Percentiles rank a stretch among this genome's conserved stretches.
Conservation (phyloP, 805 yeast genomes). For the Barnettozyma pratensis region DNA sequence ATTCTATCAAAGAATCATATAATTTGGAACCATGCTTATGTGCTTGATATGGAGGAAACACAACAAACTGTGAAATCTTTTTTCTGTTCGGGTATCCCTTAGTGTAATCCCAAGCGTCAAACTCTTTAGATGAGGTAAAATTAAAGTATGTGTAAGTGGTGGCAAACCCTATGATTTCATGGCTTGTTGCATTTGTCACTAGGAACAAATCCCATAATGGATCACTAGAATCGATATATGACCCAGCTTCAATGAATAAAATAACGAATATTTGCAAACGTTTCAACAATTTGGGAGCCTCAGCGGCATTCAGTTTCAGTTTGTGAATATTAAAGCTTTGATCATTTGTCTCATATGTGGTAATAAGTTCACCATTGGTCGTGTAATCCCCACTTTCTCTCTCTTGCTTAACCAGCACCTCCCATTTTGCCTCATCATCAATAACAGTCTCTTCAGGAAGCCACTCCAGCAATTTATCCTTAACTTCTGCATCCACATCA, state of each 20-base stretch:
- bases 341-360: constrained; percentile 30
- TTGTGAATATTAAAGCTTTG: constrained; percentile 49
- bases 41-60: constrained; percentile 81
- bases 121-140: constrained; percentile 49
- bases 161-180: constrained; percentile 66
- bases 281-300: constrained; percentile 32
- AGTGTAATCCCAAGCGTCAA: constrained; percentile 34
- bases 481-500: constrained; percentile 43
- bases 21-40: constrained; percentile 64
- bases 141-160: constrained; percentile 84
- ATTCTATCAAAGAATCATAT: constrained; percentile 49
- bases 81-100: constrained; percentile 39
- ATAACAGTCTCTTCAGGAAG: constrained; percentile 58
- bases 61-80: constrained; percentile 82
- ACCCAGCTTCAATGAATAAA: constrained; percentile 90
- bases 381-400: constrained; percentile 19
- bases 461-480: constrained; percentile 45
- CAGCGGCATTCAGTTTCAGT: constrained; percentile 28
- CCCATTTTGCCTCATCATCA: constrained; percentile 68
- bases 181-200: constrained; percentile 31
- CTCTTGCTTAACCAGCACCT: constrained; percentile 46
- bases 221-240: constrained; percentile 75
- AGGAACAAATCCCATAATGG: constrained; percentile 76
- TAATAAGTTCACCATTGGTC: constrained; percentile 24
- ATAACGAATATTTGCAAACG: constrained; percentile 77